phyloP scores from a whole-genome alignment of 1,284 basidiomycete species.

The Irpex sp. region DNA sequence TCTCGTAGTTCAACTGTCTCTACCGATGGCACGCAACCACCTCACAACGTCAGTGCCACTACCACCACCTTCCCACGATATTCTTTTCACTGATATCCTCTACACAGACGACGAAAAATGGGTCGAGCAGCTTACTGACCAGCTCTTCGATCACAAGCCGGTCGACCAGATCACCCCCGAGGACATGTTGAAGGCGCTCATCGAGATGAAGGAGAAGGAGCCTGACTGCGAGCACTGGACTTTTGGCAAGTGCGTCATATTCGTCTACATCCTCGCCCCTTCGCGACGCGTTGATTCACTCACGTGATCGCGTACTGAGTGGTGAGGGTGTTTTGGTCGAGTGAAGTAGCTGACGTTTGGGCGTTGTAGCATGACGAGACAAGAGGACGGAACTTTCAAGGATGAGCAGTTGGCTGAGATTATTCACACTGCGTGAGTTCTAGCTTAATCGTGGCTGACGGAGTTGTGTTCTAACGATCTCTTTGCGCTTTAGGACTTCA shows the following conservation, averaged over 20 bases:
- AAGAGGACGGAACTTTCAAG: slow-evolving; percentile 58
- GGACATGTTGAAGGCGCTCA: slow-evolving; percentile 57
- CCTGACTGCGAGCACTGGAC: slow-evolving; percentile 63
- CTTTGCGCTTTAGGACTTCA: slow-evolving; percentile 47
- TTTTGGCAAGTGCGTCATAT: slow-evolving; percentile 48
- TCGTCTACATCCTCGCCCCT: too few relatives aligned
- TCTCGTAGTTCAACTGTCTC: slow-evolving; percentile 69
- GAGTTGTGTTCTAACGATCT: neutral
- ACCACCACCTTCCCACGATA: neutral
- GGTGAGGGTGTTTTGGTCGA: neutral
- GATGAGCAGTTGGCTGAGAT: slow-evolving; percentile 70
- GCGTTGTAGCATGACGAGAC: slow-evolving; percentile 52
- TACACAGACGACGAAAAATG: slow-evolving; percentile 60
- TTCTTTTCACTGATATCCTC: neutral
- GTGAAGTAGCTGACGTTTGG: slow-evolving; percentile 2
- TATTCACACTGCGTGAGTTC: slow-evolving; percentile 63
- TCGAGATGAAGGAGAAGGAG: slow-evolving; percentile 34
- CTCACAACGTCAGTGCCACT: slow-evolving; percentile 29
- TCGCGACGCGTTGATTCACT: neutral
- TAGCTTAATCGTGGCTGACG: neutral
- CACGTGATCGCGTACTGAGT: neutral
- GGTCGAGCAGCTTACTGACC: slow-evolving; percentile 45
- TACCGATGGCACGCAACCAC: slow-evolving; percentile 83
- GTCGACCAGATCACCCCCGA: slow-evolving; percentile 47
- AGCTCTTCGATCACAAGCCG: slow-evolving; percentile 52